A percentile compares a stretch with the other conserved stretches of the same genome.
These are phyloP conservation scores for Botrytis fabae DNA, from an alignment of 2,329 filamentous ascomycete genomes.

Conservation along the genomic window DNA sequence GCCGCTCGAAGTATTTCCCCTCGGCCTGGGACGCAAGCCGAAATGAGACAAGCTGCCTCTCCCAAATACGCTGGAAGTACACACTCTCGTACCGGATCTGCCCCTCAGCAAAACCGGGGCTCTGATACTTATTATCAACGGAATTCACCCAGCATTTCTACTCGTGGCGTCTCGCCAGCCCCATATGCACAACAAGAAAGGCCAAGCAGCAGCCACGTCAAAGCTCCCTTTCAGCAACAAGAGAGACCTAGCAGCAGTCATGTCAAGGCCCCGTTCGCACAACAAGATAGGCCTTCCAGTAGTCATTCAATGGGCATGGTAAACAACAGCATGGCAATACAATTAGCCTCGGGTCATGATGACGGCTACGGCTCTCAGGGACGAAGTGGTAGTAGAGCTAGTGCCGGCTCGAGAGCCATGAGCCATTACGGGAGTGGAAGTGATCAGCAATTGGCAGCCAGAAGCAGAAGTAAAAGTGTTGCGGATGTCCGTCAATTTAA, in stretches of 20 bases:
- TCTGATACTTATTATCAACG: constrained; percentile 54
- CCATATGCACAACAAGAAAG: constrained; percentile 45
- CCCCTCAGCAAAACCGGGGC: constrained; percentile 47
- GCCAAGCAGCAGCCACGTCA: constrained; percentile 48
- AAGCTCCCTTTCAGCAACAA: constrained; percentile 39
- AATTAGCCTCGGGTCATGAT: constrained; percentile 57
- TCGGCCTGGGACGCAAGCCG: constrained; percentile 55
- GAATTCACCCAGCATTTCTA: constrained; percentile 48
- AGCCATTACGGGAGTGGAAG: constrained; percentile 51
- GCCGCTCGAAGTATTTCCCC: constrained; percentile 65
- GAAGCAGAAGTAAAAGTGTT: constrained; percentile 75
- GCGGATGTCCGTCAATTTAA: constrained; percentile 82
- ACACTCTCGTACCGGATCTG: constrained; percentile 38
- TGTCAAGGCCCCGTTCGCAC: constrained; percentile 35
- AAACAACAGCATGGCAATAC: constrained; percentile 59
- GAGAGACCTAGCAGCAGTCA: constrained; percentile 53
- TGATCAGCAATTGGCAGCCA: constrained; percentile 43
- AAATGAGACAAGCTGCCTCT: constrained; percentile 51
- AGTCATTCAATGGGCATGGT: constrained; percentile 17
- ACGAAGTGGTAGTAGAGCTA: constrained; percentile 51
- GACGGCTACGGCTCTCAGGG: constrained; percentile 61
- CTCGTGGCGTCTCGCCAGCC: constrained; percentile 49
- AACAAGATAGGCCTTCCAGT: constrained; percentile 22
- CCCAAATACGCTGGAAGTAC: constrained; percentile 58
- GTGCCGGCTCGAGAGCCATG: constrained; percentile 51